Evolutionary conservation across 2,329 filamentous ascomycete species (phyloP).

Genomic region (Penicillium sp.): DNA sequence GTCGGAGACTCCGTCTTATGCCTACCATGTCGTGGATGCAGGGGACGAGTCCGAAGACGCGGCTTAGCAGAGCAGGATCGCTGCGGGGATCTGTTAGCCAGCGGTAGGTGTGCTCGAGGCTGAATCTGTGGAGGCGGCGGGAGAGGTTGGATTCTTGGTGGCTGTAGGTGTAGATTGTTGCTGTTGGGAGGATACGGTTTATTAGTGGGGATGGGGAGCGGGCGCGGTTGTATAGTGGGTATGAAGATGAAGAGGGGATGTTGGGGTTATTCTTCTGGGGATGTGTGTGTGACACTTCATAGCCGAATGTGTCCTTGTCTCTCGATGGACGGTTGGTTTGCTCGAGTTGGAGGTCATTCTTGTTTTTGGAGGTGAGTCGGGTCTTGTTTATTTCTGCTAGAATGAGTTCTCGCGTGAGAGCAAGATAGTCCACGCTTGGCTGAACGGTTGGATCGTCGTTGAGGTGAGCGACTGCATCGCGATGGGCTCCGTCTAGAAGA

Average conservation of each 20-base stretch:
- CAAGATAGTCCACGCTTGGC: slow-evolving; percentile 1
- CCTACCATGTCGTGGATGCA: slow-evolving; percentile 27
- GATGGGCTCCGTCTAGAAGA: slow-evolving; percentile 9
- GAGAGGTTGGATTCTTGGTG: slow-evolving; percentile 55
- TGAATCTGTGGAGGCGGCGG: no score
- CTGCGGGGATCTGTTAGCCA: slow-evolving; percentile 49
- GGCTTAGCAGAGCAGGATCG: slow-evolving; percentile 16
- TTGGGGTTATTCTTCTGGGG: neutral
- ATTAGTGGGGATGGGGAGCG: slow-evolving; percentile 17
- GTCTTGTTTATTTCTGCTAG: slow-evolving; percentile 19
- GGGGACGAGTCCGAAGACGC: slow-evolving; percentile 31
- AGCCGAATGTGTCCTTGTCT: slow-evolving; percentile 16
- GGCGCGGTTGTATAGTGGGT: neutral
- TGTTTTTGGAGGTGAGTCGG: neutral
- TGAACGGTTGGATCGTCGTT: neutral
- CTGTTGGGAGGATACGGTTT: slow-evolving; percentile 24
- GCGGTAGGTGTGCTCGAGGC: slow-evolving; percentile 49
- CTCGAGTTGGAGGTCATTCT: neutral
- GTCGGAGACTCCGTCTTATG: slow-evolving; percentile 16
- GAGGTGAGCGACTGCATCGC: neutral
- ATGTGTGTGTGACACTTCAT: slow-evolving; percentile 8
- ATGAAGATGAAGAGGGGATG: neutral
- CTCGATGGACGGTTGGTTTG: neutral
- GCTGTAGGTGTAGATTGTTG: slow-evolving; percentile 54
- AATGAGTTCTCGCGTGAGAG: slow-evolving; percentile 16